Conservation (phyloP, 768 basidiomycete genomes). For the Heimioporus sp. region DNA sequence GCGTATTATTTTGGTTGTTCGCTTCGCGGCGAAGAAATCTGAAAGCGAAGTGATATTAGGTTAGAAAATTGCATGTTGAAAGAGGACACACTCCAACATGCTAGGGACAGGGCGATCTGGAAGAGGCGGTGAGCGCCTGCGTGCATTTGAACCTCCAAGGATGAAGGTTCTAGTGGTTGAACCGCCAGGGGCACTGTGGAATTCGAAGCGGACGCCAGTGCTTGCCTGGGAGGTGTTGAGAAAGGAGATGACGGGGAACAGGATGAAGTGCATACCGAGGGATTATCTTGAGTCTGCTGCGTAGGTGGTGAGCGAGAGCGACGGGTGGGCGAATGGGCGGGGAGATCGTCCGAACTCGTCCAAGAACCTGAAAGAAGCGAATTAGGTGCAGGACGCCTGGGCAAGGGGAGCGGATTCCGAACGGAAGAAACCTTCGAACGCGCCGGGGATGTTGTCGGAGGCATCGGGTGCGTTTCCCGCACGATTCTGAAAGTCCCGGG, state of each 20-base stretch:
- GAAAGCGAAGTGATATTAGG: neutral
- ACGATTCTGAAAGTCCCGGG: slow-evolving; percentile 57
- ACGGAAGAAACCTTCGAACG: slow-evolving; percentile 52
- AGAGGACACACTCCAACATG: slow-evolving; percentile 50
- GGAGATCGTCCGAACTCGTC: neutral
- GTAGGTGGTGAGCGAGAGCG: slow-evolving; percentile 16
- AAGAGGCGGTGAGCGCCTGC: slow-evolving; percentile 21
- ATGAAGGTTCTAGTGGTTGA: slow-evolving; percentile 34
- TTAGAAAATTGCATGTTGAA: neutral
- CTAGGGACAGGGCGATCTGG: slow-evolving; percentile 35
- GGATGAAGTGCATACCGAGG: slow-evolving; percentile 9
- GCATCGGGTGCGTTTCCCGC: slow-evolving; percentile 26
- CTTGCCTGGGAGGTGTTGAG: slow-evolving; percentile 2
- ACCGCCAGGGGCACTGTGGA: slow-evolving; percentile 31
- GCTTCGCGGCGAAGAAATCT: slow-evolving; percentile 37
- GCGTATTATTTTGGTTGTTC: slow-evolving; percentile 11
- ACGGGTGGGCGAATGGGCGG: neutral
- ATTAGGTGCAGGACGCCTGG: neutral
- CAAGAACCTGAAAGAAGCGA: neutral
- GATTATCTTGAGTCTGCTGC: slow-evolving; percentile 12
- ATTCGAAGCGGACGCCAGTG: slow-evolving; percentile 35
- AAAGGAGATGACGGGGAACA: neutral
- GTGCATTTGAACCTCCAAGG: slow-evolving; percentile 34
- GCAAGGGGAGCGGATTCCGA: slow-evolving; percentile 12
- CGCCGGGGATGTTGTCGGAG: slow-evolving; percentile 34